phyloP scores from a whole-genome alignment of 768 basidiomycete species.

The Calocera cornea region DNA sequence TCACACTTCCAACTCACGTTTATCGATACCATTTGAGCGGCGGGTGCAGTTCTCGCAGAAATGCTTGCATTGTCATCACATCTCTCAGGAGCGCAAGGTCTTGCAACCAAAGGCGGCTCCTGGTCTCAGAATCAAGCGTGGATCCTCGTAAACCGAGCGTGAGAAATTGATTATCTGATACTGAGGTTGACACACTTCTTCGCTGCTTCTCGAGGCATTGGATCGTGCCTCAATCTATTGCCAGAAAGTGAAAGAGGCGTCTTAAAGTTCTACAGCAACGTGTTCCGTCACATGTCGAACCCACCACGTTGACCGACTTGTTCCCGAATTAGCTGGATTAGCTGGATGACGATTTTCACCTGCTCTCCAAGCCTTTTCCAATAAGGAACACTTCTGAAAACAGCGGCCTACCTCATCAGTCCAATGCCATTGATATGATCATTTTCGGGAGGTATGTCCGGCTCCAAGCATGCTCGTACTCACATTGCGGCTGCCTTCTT shows the following conservation, averaged over 20 bases:
- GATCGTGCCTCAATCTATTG: background rate
- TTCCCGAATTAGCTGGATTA: background rate
- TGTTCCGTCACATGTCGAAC: background rate
- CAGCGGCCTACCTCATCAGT: background rate
- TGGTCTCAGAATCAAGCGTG: too few species aligned
- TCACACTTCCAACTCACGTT: too few species aligned
- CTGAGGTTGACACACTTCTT: too few species aligned
- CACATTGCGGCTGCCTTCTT: background rate
- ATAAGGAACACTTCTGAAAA: background rate
- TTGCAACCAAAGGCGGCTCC: too few species aligned
- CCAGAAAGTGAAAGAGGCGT: background rate
- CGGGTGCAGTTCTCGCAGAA: too few species aligned
- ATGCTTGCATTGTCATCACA: too few species aligned
- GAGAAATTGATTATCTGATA: too few species aligned
- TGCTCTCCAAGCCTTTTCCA: background rate
- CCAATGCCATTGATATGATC: background rate
- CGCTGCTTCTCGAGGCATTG: too few species aligned
- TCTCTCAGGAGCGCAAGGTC: too few species aligned
- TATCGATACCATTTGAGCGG: too few species aligned
- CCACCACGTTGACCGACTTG: background rate
- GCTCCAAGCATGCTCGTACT: background rate
- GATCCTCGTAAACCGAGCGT: too few species aligned
- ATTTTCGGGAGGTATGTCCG: background rate
- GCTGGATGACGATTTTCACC: background rate
- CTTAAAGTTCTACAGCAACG: constrained; percentile 1